Percentiles rank a stretch among this genome's conserved stretches.
phyloP scores from a whole-genome alignment of 2,329 filamentous ascomycete species.

The Rosellinia necatrix region DNA sequence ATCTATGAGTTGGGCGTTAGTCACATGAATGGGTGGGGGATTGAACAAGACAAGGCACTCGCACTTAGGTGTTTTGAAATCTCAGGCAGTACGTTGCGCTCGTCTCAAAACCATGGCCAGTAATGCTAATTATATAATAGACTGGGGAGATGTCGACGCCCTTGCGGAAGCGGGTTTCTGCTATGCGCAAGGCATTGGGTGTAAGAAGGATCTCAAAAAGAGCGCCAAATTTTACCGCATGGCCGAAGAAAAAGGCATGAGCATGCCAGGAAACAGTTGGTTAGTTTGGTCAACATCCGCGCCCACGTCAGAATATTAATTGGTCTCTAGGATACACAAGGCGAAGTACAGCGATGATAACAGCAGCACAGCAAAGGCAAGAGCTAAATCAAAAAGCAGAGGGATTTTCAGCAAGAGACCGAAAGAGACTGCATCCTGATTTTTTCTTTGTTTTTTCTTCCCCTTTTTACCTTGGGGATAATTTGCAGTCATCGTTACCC shows the following conservation, averaged over 20 bases:
- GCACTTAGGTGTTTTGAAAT: slow-evolving; percentile 96
- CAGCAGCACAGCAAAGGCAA: slow-evolving; percentile 59
- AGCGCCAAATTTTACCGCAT: slow-evolving; percentile 87
- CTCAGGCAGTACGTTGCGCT: slow-evolving; percentile 70
- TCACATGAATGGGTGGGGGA: slow-evolving; percentile 98
- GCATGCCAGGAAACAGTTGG: slow-evolving; percentile 98
- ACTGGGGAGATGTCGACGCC: slow-evolving; percentile 94
- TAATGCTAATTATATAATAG: slow-evolving; percentile 44
- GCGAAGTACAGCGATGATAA: slow-evolving; percentile 81
- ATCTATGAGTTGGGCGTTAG: slow-evolving; percentile 96
- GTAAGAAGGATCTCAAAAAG: slow-evolving; percentile 95
- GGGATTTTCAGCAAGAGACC: slow-evolving; percentile 70
- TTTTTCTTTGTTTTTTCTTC: too few relatives aligned
- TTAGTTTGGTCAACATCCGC: slow-evolving; percentile 51
- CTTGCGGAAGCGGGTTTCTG: slow-evolving; percentile 94
- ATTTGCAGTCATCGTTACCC: slow-evolving; percentile 16
- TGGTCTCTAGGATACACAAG: slow-evolving; percentile 84
- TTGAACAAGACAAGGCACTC: slow-evolving; percentile 85
- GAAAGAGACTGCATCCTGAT: slow-evolving; percentile 28
- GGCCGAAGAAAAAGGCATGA: slow-evolving; percentile 92
- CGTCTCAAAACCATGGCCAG: slow-evolving; percentile 26
- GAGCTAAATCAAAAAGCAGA: slow-evolving; percentile 77
- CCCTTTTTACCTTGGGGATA: too few relatives aligned
- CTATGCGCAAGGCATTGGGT: slow-evolving; percentile 90
- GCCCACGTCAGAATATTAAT: not conserved